Evolutionary conservation across 352 stramenopile genomes (phyloP).

Genomic region (Globisporangium acanthophoron): DNA sequence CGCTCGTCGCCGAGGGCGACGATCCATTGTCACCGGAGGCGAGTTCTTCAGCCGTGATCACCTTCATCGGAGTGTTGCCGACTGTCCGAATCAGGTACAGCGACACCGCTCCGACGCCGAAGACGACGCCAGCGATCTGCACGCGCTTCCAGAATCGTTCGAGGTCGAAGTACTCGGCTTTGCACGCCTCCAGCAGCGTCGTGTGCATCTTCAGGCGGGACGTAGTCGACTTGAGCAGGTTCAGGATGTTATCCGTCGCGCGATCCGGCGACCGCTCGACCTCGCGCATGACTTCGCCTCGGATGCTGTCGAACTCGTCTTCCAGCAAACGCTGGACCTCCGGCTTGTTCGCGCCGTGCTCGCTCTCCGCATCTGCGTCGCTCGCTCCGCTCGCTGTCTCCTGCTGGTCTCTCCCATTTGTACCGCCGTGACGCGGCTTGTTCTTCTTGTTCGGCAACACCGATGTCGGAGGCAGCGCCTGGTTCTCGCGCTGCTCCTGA

Average conservation of each 20-base stretch:
- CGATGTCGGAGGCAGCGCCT: neutral
- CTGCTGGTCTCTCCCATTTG: constrained; percentile 8
- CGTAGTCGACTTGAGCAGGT: constrained; percentile 73
- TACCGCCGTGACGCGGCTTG: neutral
- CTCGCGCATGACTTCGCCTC: constrained; percentile 79
- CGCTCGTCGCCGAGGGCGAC: neutral
- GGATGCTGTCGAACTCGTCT: constrained; percentile 82
- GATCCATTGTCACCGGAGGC: neutral
- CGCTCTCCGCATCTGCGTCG: neutral
- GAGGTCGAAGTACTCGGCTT: constrained; percentile 70
- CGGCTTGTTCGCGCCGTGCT: constrained; percentile 13
- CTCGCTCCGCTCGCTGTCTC: constrained; percentile 5
- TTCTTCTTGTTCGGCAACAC: constrained; percentile 9
- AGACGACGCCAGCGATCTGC: constrained; percentile 54
- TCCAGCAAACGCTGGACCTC: constrained; percentile 72
- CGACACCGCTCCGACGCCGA: constrained; percentile 52
- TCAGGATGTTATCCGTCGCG: constrained; percentile 80
- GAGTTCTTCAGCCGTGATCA: constrained; percentile 26
- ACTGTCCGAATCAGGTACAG: constrained; percentile 80
- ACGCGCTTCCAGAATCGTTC: constrained; percentile 69
- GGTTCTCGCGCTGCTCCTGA: constrained; percentile 38
- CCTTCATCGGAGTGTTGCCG: constrained; percentile 24
- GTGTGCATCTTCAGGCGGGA: constrained; percentile 83
- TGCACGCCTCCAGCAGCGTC: constrained; percentile 69
- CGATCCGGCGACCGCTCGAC: constrained; percentile 76